Evolutionary conservation across 257 asterid genomes (phyloP).

Genomic region (Capsicum chinense): DNA sequence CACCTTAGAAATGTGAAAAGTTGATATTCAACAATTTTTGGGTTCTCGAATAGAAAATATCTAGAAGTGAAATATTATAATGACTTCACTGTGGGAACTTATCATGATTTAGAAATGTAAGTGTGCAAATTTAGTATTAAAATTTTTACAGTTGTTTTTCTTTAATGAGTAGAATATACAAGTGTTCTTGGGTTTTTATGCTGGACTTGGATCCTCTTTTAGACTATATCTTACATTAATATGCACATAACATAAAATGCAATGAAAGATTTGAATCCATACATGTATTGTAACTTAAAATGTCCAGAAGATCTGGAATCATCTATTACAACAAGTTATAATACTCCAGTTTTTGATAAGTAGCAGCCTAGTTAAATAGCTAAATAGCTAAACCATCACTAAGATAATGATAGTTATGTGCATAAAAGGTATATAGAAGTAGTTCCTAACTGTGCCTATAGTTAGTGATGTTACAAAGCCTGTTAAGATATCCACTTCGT

Average conservation of each 20-base stretch:
- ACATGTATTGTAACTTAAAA: not conserved
- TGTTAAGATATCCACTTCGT: constrained; percentile 10
- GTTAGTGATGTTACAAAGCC: not conserved
- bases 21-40: constrained; percentile 10
- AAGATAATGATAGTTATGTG: not conserved
- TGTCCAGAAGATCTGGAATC: not conserved
- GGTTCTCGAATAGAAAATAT: not conserved
- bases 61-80: constrained; percentile 1
- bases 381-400: not conserved
- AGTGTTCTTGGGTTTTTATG: not conserved
- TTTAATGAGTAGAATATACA: not conserved
- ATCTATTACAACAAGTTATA: not conserved
- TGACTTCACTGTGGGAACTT: not conserved
- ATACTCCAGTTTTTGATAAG: constrained; percentile 17
- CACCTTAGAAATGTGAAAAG: not conserved
- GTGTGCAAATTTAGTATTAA: not conserved
- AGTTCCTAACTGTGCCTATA: not conserved
- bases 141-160: not conserved
- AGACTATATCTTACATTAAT: not conserved
- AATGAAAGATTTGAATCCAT: not conserved
- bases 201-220: not conserved
- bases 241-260: constrained; percentile 14
- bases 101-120: not conserved
- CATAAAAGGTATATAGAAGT: not conserved
- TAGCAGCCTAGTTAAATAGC: not conserved